phyloP scores from a whole-genome alignment of 805 yeast genomes.

The Phaffomyces opuntiae region DNA sequence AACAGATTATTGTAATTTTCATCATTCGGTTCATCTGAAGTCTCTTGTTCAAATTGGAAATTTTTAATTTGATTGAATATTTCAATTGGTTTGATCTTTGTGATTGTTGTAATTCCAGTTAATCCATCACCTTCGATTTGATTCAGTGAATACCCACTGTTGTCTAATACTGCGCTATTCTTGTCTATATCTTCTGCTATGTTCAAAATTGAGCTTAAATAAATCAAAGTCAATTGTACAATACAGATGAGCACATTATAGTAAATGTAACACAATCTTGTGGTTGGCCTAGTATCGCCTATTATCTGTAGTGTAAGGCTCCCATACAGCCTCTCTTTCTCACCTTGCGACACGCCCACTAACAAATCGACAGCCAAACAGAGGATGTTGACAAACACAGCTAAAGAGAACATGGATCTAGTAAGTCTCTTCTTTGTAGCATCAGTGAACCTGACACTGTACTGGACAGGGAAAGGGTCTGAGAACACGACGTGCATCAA shows the following conservation, averaged over 20 bases:
- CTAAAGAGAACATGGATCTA: slow-evolving; percentile 23
- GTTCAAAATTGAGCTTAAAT: slow-evolving; percentile 27
- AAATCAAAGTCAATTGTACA: slow-evolving; percentile 25
- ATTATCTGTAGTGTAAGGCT: slow-evolving; percentile 35
- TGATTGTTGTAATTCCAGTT: slow-evolving; percentile 33
- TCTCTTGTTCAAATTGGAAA: slow-evolving; percentile 6
- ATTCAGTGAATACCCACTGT: slow-evolving; percentile 15
- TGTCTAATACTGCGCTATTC: slow-evolving; percentile 23
- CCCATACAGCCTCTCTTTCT: slow-evolving; percentile 27
- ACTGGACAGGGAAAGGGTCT: slow-evolving; percentile 35
- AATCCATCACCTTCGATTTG: slow-evolving; percentile 34
- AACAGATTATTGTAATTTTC: slow-evolving; percentile 1
- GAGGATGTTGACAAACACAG: slow-evolving; percentile 18
- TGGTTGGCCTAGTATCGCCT: slow-evolving; percentile 36
- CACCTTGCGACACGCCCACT: slow-evolving; percentile 21
- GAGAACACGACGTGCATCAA: slow-evolving; percentile 32
- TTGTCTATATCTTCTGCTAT: slow-evolving; percentile 20
- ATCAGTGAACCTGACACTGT: slow-evolving; percentile 18
- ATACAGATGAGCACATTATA: slow-evolving; percentile 26
- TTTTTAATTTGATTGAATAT: slow-evolving; percentile 20
- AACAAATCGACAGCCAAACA: slow-evolving; percentile 31
- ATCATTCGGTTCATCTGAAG: not conserved
- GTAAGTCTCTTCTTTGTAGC: slow-evolving; percentile 22
- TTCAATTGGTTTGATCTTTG: slow-evolving; percentile 28
- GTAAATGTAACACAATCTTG: slow-evolving; percentile 19